These are phyloP conservation scores for Puccinia polysora DNA, from an alignment of 1,284 basidiomycete genomes.

Conservation along the genomic window DNA sequence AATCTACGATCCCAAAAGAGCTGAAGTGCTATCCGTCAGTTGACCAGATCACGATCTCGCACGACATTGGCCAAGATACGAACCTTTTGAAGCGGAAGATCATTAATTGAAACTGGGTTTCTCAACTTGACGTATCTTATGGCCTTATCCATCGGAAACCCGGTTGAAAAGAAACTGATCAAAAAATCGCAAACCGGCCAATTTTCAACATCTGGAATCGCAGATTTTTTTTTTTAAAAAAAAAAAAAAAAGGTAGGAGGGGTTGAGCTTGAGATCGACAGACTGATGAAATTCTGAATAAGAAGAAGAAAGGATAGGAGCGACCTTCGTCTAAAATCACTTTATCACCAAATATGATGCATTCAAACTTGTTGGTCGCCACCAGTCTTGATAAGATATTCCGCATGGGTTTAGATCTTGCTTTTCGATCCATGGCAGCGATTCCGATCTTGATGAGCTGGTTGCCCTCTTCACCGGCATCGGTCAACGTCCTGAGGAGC, in stretches of 20 bases:
- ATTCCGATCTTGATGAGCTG: constrained; percentile 62
- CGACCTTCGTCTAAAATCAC: constrained; percentile 90
- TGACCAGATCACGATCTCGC: no score
- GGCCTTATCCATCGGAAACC: constrained; percentile 96
- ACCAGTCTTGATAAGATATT: constrained; percentile 86
- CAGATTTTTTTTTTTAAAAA: neutral
- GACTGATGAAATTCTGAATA: neutral
- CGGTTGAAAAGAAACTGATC: constrained; percentile 97
- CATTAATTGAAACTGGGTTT: constrained; percentile 92
- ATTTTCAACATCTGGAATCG: constrained; percentile 87
- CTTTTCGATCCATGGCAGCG: constrained; percentile 94
- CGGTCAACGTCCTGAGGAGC: no score
- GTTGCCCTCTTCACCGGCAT: constrained; percentile 27
- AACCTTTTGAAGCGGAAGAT: constrained; percentile 61
- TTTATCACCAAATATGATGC: constrained; percentile 97
- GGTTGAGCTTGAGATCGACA: neutral
- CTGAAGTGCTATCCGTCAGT: no score
- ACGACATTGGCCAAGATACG: no score
- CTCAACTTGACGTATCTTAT: constrained; percentile 88
- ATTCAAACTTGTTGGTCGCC: constrained; percentile 78
- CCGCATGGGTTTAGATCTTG: constrained; percentile 66
- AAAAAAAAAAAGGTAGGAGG: constrained; percentile 4
- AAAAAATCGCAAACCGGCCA: constrained; percentile 97
- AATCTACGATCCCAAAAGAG: constrained; percentile 95
- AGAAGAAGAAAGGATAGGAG: neutral